phyloP scores from a whole-genome alignment of 805 yeast species.

The Wickerhamomyces ciferrii region DNA sequence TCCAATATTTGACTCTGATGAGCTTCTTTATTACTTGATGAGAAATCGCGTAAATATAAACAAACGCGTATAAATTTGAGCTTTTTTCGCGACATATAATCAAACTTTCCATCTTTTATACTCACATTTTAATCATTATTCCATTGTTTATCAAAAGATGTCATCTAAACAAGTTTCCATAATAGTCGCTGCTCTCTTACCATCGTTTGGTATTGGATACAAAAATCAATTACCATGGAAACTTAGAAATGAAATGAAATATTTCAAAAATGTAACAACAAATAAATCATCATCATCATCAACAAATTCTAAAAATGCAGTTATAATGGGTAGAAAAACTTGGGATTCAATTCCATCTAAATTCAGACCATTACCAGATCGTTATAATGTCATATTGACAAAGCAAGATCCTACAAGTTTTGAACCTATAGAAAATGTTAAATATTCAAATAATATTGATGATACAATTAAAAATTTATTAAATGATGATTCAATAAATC shows the following conservation, averaged over 20 bases:
- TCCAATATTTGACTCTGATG: too few species aligned
- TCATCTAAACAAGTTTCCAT: slow-evolving; percentile 41
- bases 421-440: slow-evolving; percentile 17
- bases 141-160: background rate
- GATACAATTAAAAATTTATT: slow-evolving; percentile 34
- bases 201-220: slow-evolving; percentile 79
- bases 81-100: background rate
- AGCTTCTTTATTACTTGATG: too few species aligned
- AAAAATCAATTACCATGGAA: slow-evolving; percentile 88
- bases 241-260: slow-evolving; percentile 77
- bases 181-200: slow-evolving; percentile 82
- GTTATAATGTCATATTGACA: slow-evolving; percentile 75
- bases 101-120: background rate
- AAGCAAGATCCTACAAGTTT: slow-evolving; percentile 26
- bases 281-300: slow-evolving; percentile 26
- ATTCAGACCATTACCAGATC: slow-evolving; percentile 76
- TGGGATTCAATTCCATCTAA: slow-evolving; percentile 89
- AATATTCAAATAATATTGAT: slow-evolving; percentile 36
- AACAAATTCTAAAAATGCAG: slow-evolving; percentile 54
- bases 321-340: slow-evolving; percentile 93
- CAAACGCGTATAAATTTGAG: background rate
- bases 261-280: slow-evolving; percentile 72
- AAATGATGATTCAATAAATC: slow-evolving; percentile 33
- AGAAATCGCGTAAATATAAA: too few species aligned
- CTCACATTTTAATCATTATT: background rate